Evolutionary conservation across 1,139 yeast genomes (phyloP).

Genomic region (Groenewaldozyma auringiensis): DNA sequence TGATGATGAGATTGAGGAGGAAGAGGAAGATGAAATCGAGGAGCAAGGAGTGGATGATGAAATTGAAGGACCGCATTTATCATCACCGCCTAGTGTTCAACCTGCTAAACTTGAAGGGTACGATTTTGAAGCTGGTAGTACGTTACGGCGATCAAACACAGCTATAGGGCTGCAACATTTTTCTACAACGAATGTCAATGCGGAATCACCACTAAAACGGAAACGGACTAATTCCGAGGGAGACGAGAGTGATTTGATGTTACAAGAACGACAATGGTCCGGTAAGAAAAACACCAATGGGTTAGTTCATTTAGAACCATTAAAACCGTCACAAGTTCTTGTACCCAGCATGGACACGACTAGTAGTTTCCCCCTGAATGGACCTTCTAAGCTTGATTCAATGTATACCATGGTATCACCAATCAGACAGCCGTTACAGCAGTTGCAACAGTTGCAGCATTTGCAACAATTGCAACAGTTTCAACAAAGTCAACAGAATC

Average conservation of each 20-base stretch:
- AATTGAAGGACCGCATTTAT: no score
- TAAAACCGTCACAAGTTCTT: background rate
- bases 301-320: background rate
- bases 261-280: background rate
- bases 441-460: no score
- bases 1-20: constrained; percentile 14
- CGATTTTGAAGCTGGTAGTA: background rate
- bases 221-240: constrained; percentile 7
- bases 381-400: background rate
- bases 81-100: background rate
- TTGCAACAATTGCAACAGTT: no score
- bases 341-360: background rate
- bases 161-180: constrained; percentile 32
- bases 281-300: no score
- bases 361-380: background rate
- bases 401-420: no score
- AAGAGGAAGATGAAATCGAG: constrained; percentile 6
- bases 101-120: background rate
- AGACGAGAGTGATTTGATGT: constrained; percentile 7
- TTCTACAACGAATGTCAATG: constrained; percentile 15
- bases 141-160: constrained; percentile 30
- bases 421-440: no score
- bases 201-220: constrained; percentile 17
- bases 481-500: no score
- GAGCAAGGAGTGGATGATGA: background rate